Conservation (phyloP, 257 asterid genomes). For the Nicotiana benthamiana region DNA sequence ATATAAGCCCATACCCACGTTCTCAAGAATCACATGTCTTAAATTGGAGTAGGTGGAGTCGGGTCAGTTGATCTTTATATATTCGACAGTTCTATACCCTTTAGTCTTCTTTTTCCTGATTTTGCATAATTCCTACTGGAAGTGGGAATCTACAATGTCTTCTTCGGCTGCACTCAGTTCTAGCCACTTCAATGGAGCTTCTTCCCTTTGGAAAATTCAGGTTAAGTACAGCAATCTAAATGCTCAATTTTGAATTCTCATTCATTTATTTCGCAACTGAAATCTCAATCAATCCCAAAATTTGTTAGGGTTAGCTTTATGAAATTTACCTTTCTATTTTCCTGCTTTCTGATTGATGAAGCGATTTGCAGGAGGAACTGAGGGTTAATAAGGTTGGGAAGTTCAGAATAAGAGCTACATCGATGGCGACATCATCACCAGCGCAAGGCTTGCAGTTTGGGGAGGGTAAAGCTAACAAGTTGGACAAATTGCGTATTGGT, state of each 20-base stretch:
- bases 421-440: constrained; percentile 36
- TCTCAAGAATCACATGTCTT: neutral
- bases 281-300: neutral
- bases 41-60: neutral
- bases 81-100: neutral
- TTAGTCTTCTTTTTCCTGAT: neutral
- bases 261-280: too few species aligned
- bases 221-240: neutral
- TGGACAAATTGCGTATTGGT: constrained; percentile 50
- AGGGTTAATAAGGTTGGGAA: constrained; percentile 22
- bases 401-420: constrained; percentile 39
- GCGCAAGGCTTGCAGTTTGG: constrained; percentile 24
- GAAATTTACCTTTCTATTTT: neutral
- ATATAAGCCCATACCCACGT: too few species aligned
- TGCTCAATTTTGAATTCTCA: neutral
- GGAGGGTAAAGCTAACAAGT: constrained; percentile 31
- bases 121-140: neutral
- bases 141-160: constrained; percentile 13
- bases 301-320: neutral
- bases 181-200: constrained; percentile 14
- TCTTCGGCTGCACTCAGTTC: constrained; percentile 19
- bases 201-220: constrained; percentile 17
- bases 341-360: neutral
- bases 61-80: neutral
- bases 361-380: constrained; percentile 31